Conservation (phyloP, 1,284 basidiomycete genomes). For the Butyriboletus pseudospeciosus region DNA sequence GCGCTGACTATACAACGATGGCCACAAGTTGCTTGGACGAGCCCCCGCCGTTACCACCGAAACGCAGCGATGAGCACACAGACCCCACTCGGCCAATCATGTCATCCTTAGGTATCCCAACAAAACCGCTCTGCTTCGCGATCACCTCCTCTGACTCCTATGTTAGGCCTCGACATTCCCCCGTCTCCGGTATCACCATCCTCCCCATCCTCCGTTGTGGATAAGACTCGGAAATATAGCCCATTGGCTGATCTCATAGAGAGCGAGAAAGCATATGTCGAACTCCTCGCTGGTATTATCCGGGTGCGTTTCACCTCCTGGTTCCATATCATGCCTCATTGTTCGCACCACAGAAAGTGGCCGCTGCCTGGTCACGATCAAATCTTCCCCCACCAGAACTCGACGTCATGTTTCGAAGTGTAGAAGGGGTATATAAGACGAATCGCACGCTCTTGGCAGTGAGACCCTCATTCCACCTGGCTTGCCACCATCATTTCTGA, state of each 20-base stretch:
- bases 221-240: slow-evolving; percentile 63
- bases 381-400: slow-evolving; percentile 92
- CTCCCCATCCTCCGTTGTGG: slow-evolving; percentile 30
- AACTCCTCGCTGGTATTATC: slow-evolving; percentile 85
- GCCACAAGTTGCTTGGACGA: neutral
- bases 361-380: slow-evolving; percentile 91
- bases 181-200: slow-evolving; percentile 29
- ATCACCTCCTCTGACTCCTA: slow-evolving; percentile 9
- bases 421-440: slow-evolving; percentile 89
- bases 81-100: slow-evolving; percentile 21
- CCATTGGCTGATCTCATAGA: slow-evolving; percentile 91
- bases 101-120: slow-evolving; percentile 28
- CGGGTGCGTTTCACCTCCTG: slow-evolving; percentile 56
- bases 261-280: slow-evolving; percentile 92
- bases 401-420: slow-evolving; percentile 90
- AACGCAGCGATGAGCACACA: slow-evolving; percentile 20
- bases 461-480: slow-evolving; percentile 26
- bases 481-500: slow-evolving; percentile 10
- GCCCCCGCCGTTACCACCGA: slow-evolving; percentile 34
- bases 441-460: slow-evolving; percentile 80
- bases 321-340: slow-evolving; percentile 13
- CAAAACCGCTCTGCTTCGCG: slow-evolving; percentile 13
- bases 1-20: slow-evolving; percentile 1
- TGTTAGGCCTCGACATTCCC: slow-evolving; percentile 30
- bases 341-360: slow-evolving; percentile 69